A percentile compares a stretch with the other conserved stretches of the same genome.
These are phyloP conservation scores for Cutaneotrichosporon sp. DNA, from an alignment of 1,284 basidiomycete species.

Conservation along the genomic window DNA sequence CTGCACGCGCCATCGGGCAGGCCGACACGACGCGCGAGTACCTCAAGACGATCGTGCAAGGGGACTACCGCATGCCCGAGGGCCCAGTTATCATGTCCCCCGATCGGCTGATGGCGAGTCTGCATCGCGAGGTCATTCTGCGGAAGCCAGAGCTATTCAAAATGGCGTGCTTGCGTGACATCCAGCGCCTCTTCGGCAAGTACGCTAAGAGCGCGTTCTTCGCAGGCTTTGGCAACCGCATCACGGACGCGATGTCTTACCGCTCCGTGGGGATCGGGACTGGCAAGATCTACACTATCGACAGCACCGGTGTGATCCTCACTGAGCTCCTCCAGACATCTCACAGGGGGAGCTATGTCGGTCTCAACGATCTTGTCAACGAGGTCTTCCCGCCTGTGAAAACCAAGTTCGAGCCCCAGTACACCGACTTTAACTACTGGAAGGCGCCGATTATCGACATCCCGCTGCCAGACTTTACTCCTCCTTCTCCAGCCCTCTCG, in stretches of 20 bases:
- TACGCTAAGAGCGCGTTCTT: conserved; percentile 74
- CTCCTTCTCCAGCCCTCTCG: conserved; percentile 86
- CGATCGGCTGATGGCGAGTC: conserved; percentile 87
- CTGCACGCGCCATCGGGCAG: conserved; percentile 95
- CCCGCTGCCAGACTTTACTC: conserved; percentile 81
- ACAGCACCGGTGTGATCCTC: conserved; percentile 92
- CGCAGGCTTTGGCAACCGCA: conserved; percentile 96
- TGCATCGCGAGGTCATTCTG: conserved; percentile 97
- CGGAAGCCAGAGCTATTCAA: conserved; percentile 99
- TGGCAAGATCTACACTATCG: conserved; percentile 95
- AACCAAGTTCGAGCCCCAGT: conserved; percentile 81
- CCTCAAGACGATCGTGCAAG: conserved; percentile 90
- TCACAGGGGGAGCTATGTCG: conserved; percentile 71
- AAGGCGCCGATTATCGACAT: conserved; percentile 74
- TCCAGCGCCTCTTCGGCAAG: conserved; percentile 84
- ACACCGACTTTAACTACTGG: conserved; percentile 98
- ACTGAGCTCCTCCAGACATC: conserved; percentile 94
- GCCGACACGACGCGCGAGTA: conserved; percentile 97
- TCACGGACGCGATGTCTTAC: conserved; percentile 96
- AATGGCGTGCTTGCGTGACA: conserved; percentile 98
- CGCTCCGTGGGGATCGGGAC: conserved; percentile 92
- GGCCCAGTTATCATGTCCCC: conserved; percentile 99
- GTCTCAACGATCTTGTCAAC: conserved; percentile 93
- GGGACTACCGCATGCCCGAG: conserved; percentile 91
- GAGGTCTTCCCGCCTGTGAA: conserved; percentile 98